phyloP scores from a whole-genome alignment of 1,284 basidiomycete species.

The Ustilago lituana region DNA sequence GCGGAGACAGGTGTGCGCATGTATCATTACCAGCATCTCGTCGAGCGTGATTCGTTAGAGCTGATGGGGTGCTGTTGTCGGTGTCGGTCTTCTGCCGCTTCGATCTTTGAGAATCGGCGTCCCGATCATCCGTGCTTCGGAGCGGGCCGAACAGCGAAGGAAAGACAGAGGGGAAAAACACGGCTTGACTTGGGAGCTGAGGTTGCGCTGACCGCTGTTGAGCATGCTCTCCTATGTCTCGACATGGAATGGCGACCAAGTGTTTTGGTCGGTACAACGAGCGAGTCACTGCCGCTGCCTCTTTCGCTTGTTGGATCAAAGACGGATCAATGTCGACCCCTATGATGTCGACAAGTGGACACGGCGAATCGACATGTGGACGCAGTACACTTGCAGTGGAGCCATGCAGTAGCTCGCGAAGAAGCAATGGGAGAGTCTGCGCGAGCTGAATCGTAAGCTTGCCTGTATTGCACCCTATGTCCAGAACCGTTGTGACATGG shows the following conservation, averaged over 20 bases:
- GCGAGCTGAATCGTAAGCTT: conserved; percentile 37
- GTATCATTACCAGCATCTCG: no score
- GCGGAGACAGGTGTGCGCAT: conserved; percentile 1
- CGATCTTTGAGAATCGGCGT: neutral
- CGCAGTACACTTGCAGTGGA: no score
- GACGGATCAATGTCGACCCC: conserved; percentile 42
- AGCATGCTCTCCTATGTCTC: neutral
- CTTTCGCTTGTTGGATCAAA: conserved; percentile 26
- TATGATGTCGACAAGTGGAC: neutral
- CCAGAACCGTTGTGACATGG: conserved; percentile 8
- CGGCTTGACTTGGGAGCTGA: conserved; percentile 11
- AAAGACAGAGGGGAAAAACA: conserved; percentile 32
- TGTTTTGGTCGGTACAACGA: conserved; percentile 16
- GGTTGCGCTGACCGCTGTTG: neutral
- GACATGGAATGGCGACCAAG: no score
- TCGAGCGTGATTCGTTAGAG: no score
- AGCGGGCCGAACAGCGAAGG: conserved; percentile 24
- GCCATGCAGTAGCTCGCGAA: neutral
- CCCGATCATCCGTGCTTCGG: neutral
- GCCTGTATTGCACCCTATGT: conserved; percentile 44
- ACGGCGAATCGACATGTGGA: no score
- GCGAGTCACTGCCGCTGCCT: conserved; percentile 15
- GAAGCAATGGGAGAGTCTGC: conserved; percentile 12
- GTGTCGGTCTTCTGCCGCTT: conserved; percentile 1
- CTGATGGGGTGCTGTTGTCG: neutral